These are phyloP conservation scores for Leishmania arabica DNA, from an alignment of 208 protist genomes.

Conservation along the genomic window DNA sequence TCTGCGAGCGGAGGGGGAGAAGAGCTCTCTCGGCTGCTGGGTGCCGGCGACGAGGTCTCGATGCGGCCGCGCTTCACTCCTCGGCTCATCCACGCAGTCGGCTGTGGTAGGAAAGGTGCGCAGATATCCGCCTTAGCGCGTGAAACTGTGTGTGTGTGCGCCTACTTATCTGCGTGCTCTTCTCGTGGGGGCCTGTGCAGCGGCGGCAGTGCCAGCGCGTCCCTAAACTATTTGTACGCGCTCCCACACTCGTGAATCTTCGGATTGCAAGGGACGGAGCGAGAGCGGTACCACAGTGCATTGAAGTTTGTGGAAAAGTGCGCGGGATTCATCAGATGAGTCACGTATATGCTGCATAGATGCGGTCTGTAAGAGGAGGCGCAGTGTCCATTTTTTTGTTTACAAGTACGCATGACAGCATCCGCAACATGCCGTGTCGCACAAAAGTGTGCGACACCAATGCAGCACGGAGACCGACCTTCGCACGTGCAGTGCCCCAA, in stretches of 20 bases:
- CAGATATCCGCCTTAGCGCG: neutral
- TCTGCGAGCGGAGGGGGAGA: neutral
- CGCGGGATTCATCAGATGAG: neutral
- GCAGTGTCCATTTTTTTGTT: neutral
- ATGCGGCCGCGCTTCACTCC: slow-evolving; percentile 5
- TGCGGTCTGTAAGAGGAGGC: neutral
- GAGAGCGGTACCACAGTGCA: neutral
- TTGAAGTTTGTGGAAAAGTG: neutral
- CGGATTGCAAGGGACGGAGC: neutral
- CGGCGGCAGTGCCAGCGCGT: neutral
- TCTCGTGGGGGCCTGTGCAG: neutral
- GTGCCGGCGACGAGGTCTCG: slow-evolving; percentile 7
- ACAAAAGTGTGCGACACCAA: neutral
- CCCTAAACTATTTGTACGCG: neutral
- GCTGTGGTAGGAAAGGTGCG: neutral
- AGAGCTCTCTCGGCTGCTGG: slow-evolving; percentile 7
- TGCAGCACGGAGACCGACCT: neutral
- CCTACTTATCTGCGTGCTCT: neutral
- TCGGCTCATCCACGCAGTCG: slow-evolving; percentile 3
- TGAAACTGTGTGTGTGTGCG: neutral
- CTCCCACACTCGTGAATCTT: neutral
- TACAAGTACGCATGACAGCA: neutral
- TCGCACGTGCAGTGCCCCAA: neutral
- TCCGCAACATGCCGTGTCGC: neutral
- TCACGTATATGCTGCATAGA: neutral